phyloP scores from a whole-genome alignment of 106 monocot genomes.

The Agapanthus africanus region DNA sequence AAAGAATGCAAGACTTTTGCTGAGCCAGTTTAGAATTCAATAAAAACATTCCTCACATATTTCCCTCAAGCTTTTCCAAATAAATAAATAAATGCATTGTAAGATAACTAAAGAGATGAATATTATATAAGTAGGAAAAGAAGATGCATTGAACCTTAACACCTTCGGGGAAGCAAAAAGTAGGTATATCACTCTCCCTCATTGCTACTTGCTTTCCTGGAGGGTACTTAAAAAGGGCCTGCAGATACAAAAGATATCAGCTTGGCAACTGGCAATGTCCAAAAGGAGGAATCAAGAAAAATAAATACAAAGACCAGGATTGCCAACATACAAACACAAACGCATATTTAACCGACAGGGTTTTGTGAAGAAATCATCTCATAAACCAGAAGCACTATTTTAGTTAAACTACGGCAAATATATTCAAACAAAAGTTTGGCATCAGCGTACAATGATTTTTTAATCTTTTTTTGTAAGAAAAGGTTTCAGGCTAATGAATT shows the following conservation, averaged over 20 bases:
- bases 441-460: no score
- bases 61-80: background rate
- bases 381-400: no score
- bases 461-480: no score
- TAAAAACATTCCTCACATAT: background rate
- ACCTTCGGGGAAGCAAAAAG: constrained; percentile 96
- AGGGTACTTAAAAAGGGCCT: constrained; percentile 95
- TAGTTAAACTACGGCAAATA: no score
- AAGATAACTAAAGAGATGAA: background rate
- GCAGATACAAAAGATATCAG: constrained; percentile 12
- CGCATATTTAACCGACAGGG: no score
- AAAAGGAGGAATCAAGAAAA: background rate
- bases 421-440: no score
- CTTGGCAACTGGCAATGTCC: background rate
- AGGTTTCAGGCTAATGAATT: no score
- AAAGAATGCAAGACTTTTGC: background rate
- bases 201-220: constrained; percentile 70
- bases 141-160: constrained; percentile 53
- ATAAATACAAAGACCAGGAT: no score
- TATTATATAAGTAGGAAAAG: constrained; percentile 2
- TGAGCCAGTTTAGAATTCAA: no score
- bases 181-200: constrained; percentile 72
- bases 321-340: background rate
- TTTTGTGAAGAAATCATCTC: no score
- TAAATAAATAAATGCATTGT: background rate